phyloP scores from a whole-genome alignment of 1,284 basidiomycete species.

The Polyporus tsugae region DNA sequence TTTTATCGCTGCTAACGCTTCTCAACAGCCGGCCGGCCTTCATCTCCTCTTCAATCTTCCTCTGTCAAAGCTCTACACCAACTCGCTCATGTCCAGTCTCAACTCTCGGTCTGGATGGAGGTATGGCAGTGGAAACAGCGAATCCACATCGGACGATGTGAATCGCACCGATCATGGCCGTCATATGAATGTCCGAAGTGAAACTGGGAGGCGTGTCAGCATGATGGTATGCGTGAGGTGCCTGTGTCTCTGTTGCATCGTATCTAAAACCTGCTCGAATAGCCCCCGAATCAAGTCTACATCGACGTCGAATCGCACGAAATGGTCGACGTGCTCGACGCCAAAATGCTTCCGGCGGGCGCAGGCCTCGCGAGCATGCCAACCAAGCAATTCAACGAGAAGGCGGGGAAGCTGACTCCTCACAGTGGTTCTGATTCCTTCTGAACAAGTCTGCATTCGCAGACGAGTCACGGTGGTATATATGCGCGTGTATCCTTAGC shows the following conservation, averaged over 20 bases:
- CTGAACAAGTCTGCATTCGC: not conserved
- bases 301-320: conserved; percentile 45
- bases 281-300: conserved; percentile 42
- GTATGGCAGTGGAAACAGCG: conserved; percentile 36
- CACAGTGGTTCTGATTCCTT: conserved; percentile 5
- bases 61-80: conserved; percentile 45
- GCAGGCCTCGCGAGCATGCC: conserved; percentile 19
- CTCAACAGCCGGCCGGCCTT: conserved; percentile 37
- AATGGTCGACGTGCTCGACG: conserved; percentile 39
- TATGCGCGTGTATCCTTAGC: not conserved
- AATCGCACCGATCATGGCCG: conserved; percentile 22
- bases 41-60: conserved; percentile 45
- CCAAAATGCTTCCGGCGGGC: conserved; percentile 19
- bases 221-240: conserved; percentile 24
- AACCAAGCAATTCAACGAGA: conserved; percentile 24
- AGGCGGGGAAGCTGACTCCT: conserved; percentile 23
- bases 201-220: conserved; percentile 33
- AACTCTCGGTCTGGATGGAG: conserved; percentile 45
- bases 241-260: not conserved
- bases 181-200: conserved; percentile 25
- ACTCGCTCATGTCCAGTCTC: conserved; percentile 45
- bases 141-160: conserved; percentile 25
- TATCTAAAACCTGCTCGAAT: not conserved
- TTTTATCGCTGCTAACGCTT: conserved; percentile 5
- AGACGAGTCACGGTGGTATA: not conserved